These are phyloP conservation scores for Porogramme epimiltina DNA, from an alignment of 1,284 basidiomycete genomes.

Conservation along the genomic window DNA sequence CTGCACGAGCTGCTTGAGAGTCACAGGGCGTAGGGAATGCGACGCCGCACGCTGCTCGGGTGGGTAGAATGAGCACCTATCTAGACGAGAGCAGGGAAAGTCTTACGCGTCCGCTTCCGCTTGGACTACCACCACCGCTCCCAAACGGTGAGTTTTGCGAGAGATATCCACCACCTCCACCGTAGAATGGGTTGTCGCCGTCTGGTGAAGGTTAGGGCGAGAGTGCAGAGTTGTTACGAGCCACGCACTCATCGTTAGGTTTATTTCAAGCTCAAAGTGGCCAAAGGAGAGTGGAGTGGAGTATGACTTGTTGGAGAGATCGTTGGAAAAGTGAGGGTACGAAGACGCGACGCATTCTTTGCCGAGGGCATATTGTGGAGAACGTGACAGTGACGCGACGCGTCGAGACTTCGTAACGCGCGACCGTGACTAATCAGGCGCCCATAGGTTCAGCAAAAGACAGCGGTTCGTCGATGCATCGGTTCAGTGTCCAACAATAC, in stretches of 20 bases:
- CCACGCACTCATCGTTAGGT: no score
- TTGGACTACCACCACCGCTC: constrained; percentile 45
- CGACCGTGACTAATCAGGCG: no score
- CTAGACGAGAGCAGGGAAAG: neutral
- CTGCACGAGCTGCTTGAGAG: constrained; percentile 77
- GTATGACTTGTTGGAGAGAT: no score
- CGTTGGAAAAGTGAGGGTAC: no score
- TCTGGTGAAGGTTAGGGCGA: no score
- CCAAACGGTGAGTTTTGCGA: constrained; percentile 47
- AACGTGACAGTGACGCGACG: constrained; percentile 20
- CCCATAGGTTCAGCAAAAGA: no score
- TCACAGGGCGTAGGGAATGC: constrained; percentile 84
- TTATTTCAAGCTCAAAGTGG: no score
- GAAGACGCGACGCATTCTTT: no score
- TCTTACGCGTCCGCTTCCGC: constrained; percentile 30
- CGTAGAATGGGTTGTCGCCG: constrained; percentile 39
- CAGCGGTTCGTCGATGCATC: no score
- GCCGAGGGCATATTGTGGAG: neutral
- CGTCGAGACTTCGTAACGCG: constrained; percentile 11
- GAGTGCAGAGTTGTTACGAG: no score
- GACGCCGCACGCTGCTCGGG: constrained; percentile 33
- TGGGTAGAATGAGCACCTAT: neutral
- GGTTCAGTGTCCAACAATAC: no score
- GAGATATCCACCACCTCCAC: constrained; percentile 39
- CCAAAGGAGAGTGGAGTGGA: no score